Conservation (phyloP, 2,329 filamentous ascomycete genomes). For the Simplicillium sp. region DNA sequence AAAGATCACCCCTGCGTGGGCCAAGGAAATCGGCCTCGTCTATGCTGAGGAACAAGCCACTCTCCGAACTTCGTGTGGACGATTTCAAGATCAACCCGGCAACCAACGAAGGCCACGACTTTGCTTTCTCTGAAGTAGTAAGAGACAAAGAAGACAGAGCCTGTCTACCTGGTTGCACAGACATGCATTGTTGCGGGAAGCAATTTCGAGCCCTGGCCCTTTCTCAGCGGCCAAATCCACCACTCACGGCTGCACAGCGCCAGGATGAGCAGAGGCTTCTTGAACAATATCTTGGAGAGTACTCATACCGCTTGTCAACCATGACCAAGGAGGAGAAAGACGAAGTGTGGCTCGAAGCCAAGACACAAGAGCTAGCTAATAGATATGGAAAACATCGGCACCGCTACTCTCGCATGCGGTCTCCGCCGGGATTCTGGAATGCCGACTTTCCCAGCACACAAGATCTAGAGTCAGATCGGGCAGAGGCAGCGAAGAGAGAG, state of each 20-base stretch:
- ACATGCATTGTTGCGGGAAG: slow-evolving; percentile 67
- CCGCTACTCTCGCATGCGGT: slow-evolving; percentile 58
- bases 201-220: slow-evolving; percentile 58
- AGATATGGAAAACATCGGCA: slow-evolving; percentile 70
- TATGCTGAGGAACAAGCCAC: slow-evolving; percentile 47
- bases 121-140: slow-evolving; percentile 67
- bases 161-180: slow-evolving; percentile 64
- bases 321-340: slow-evolving; percentile 54
- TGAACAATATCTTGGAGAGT: slow-evolving; percentile 47
- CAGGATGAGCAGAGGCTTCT: slow-evolving; percentile 40
- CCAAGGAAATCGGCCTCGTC: slow-evolving; percentile 11
- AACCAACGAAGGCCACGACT: slow-evolving; percentile 60
- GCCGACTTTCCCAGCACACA: slow-evolving; percentile 85
- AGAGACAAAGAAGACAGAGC: slow-evolving; percentile 60
- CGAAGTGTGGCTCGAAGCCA: slow-evolving; percentile 65
- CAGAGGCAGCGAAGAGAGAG: slow-evolving; percentile 55
- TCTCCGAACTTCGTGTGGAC: slow-evolving; percentile 48
- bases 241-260: slow-evolving; percentile 22
- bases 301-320: slow-evolving; percentile 45
- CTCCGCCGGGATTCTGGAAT: slow-evolving; percentile 85
- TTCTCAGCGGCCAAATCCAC: slow-evolving; percentile 32
- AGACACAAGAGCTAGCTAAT: slow-evolving; percentile 63
- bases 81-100: slow-evolving; percentile 79
- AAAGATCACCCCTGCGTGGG: slow-evolving; percentile 6
- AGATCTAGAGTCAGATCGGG: slow-evolving; percentile 57